A percentile compares a stretch with the other conserved stretches of the same genome.
Conservation (phyloP, 2,329 filamentous ascomycete genomes). For the Clonostachys solani region DNA sequence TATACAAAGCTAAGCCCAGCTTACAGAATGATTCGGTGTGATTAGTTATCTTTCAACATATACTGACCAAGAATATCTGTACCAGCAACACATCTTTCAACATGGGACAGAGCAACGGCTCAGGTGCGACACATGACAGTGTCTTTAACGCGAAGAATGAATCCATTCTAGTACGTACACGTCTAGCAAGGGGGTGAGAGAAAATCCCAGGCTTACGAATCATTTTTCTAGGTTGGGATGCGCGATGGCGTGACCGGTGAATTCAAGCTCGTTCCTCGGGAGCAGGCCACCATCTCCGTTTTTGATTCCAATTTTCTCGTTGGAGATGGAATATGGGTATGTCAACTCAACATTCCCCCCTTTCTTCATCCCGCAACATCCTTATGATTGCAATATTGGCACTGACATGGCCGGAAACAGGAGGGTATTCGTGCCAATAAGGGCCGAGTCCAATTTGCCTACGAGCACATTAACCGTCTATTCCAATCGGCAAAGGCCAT, state of each 20-base stretch:
- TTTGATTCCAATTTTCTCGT: constrained; percentile 20
- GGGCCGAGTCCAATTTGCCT: constrained; percentile 16
- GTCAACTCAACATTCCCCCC: background rate
- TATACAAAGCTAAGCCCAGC: too few relatives aligned
- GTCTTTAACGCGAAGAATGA: constrained; percentile 15
- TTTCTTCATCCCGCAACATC: too few relatives aligned
- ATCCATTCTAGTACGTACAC: constrained; percentile 9
- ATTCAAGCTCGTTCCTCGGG: constrained; percentile 13
- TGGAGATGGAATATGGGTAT: constrained; percentile 18
- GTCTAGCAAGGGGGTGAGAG: too few relatives aligned
- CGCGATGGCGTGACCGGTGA: constrained; percentile 14
- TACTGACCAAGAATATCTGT: too few relatives aligned
- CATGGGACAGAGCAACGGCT: too few relatives aligned
- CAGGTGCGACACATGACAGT: constrained; percentile 5
- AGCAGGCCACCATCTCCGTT: constrained; percentile 14
- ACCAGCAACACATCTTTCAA: too few relatives aligned
- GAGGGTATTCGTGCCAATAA: constrained; percentile 16
- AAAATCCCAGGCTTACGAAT: background rate
- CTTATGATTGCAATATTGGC: background rate
- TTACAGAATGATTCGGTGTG: too few relatives aligned
- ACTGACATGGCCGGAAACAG: background rate
- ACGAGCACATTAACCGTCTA: constrained; percentile 16
- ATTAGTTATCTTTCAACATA: too few relatives aligned
- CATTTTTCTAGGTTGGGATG: constrained; percentile 12
- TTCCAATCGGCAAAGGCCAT: constrained; percentile 21